These are phyloP conservation scores for Backusella mclennaniae DNA, from an alignment of 192 early-diverging fungal genomes.

Conservation along the genomic window DNA sequence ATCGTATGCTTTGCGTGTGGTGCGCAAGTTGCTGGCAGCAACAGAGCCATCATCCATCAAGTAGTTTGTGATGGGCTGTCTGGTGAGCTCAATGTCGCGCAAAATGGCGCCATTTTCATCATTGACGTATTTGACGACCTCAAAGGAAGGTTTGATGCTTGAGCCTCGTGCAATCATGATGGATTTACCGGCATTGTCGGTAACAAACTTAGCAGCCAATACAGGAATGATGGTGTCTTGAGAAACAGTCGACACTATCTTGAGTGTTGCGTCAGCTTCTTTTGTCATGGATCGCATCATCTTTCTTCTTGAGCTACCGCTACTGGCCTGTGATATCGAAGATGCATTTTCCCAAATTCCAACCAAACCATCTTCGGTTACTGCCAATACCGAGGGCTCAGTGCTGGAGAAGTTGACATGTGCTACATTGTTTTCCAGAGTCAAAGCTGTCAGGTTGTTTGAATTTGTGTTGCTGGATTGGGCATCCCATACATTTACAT, in stretches of 20 bases:
- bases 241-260: conserved; percentile 38
- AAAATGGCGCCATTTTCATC: conserved; percentile 25
- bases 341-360: conserved; percentile 50
- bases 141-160: conserved; percentile 52
- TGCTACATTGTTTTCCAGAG: conserved; percentile 45
- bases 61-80: conserved; percentile 40
- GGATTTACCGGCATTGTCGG: conserved; percentile 23
- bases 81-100: conserved; percentile 19
- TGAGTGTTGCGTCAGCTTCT: conserved; percentile 43
- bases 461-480: conserved; percentile 37
- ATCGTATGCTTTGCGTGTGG: conserved; percentile 56
- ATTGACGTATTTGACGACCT: conserved; percentile 45
- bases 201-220: conserved; percentile 43
- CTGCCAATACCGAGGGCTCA: conserved; percentile 43
- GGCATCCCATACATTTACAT: conserved; percentile 57
- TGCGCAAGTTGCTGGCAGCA: conserved; percentile 38
- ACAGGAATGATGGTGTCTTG: conserved; percentile 43
- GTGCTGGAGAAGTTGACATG: conserved; percentile 45
- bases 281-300: conserved; percentile 46
- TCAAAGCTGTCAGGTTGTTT: conserved; percentile 44
- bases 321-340: not conserved
- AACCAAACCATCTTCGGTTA: conserved; percentile 53
- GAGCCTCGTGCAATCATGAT: conserved; percentile 51
- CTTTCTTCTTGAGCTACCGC: conserved; percentile 18
- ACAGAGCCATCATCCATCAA: conserved; percentile 44